These are phyloP conservation scores for Colletotrichum truncatum DNA, from an alignment of 2,329 filamentous ascomycete species.

Conservation along the genomic window DNA sequence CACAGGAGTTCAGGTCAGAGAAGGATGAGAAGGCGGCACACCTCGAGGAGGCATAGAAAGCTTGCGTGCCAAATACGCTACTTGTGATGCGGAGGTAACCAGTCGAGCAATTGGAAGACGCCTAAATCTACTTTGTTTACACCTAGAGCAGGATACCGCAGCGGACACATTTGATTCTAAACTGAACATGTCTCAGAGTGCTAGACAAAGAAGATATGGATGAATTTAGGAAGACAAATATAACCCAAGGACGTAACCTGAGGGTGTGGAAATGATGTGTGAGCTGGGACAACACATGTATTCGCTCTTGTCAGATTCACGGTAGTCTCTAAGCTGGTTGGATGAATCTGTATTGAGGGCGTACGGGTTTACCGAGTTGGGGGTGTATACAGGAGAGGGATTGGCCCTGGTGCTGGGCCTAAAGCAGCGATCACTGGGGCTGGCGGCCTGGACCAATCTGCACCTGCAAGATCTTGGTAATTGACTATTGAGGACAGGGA, in stretches of 20 bases:
- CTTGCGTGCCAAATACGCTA: neutral
- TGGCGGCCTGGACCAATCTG: too few relatives aligned
- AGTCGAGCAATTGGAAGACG: too few relatives aligned
- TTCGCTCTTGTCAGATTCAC: too few relatives aligned
- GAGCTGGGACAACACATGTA: neutral
- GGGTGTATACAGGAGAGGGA: too few relatives aligned
- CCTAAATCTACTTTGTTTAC: neutral
- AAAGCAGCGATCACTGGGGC: neutral
- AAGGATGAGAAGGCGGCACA: constrained; percentile 30
- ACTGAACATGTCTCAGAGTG: neutral
- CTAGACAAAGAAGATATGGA: neutral
- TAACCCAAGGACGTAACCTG: neutral
- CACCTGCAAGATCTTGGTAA: neutral
- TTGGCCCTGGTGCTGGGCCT: neutral
- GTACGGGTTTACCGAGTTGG: too few relatives aligned
- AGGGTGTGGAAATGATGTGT: neutral
- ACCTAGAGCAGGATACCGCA: neutral
- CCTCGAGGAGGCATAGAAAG: constrained; percentile 8
- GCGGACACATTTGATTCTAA: neutral
- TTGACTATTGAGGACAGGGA: too few relatives aligned
- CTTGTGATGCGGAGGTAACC: too few relatives aligned
- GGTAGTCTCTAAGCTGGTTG: too few relatives aligned
- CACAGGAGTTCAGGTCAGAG: constrained; percentile 37
- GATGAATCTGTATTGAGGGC: too few relatives aligned
- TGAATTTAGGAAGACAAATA: neutral